Conservation (phyloP, 2,329 filamentous ascomycete species). For the Aspergillus fructus region DNA sequence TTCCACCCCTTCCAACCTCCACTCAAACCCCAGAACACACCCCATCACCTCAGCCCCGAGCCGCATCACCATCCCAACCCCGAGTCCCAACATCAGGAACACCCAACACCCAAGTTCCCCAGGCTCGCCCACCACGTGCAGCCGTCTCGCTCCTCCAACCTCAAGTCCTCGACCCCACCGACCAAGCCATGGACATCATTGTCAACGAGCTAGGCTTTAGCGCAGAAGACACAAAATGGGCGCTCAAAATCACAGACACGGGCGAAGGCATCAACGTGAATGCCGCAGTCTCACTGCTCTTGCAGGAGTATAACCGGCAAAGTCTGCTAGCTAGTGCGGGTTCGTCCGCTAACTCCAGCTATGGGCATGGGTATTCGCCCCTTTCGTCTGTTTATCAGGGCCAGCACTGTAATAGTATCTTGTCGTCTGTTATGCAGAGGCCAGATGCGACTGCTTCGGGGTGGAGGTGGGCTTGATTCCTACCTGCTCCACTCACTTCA, state of each 20-base stretch:
- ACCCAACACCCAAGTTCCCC: neutral
- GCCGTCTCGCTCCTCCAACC: conserved; percentile 6
- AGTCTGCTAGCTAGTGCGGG: conserved; percentile 24
- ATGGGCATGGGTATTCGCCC: neutral
- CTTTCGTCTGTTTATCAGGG: neutral
- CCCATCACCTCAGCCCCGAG: conserved; percentile 13
- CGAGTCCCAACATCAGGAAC: neutral
- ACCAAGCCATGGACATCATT: conserved; percentile 56
- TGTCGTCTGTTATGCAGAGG: conserved; percentile 26
- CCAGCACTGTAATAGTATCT: conserved; percentile 19
- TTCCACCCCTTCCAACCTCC: conserved; percentile 9
- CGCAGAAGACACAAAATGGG: conserved; percentile 55
- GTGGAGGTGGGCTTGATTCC: conserved; percentile 40
- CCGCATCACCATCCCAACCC: neutral
- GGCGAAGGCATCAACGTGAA: conserved; percentile 60
- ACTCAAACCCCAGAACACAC: neutral
- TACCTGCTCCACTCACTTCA: neutral
- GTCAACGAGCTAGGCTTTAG: conserved; percentile 60
- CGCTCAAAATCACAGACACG: conserved; percentile 59
- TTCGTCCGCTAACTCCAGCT: neutral
- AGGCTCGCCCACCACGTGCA: neutral
- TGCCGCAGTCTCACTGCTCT: conserved; percentile 56
- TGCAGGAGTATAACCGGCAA: conserved; percentile 37
- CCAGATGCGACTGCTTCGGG: conserved; percentile 28
- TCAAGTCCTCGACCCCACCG: conserved; percentile 53